Percentiles rank a stretch among this genome's conserved stretches.
These are phyloP conservation scores for Pseudozyma flocculosa DNA, from an alignment of 1,284 basidiomycete genomes.

Conservation along the genomic window DNA sequence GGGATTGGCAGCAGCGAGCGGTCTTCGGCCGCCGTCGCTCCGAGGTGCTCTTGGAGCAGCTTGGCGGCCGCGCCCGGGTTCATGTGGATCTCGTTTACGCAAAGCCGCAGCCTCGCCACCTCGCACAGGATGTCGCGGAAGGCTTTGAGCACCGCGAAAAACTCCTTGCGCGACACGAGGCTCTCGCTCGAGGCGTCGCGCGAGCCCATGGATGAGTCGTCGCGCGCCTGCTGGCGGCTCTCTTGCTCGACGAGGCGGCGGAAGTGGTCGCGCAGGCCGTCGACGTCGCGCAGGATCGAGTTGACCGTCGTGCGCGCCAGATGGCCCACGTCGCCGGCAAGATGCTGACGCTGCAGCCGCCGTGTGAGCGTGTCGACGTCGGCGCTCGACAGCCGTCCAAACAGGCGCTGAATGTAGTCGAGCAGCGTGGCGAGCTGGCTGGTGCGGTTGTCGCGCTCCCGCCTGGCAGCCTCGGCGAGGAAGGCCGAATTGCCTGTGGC, in stretches of 20 bases:
- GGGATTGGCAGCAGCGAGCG: constrained; percentile 31
- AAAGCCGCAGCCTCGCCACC: constrained; percentile 75
- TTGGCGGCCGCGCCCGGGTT: constrained; percentile 70
- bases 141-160: constrained; percentile 78
- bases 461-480: constrained; percentile 1
- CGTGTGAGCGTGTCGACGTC: constrained; percentile 85
- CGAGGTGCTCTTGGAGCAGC: constrained; percentile 52
- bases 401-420: constrained; percentile 70
- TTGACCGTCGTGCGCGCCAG: constrained; percentile 81
- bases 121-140: constrained; percentile 82
- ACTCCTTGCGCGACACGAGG: constrained; percentile 75
- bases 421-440: constrained; percentile 66
- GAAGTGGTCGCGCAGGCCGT: constrained; percentile 73
- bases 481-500: constrained; percentile 21
- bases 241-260: constrained; percentile 65
- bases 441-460: constrained; percentile 41
- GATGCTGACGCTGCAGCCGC: constrained; percentile 84
- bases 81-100: constrained; percentile 85
- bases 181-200: constrained; percentile 24
- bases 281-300: constrained; percentile 72
- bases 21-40: constrained; percentile 29
- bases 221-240: constrained; percentile 24
- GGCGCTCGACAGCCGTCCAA: constrained; percentile 73
- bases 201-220: constrained; percentile 57
- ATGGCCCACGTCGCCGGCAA: constrained; percentile 81